Conservation (phyloP, 2,329 filamentous ascomycete genomes). For the Pyrenochaeta sp. region DNA sequence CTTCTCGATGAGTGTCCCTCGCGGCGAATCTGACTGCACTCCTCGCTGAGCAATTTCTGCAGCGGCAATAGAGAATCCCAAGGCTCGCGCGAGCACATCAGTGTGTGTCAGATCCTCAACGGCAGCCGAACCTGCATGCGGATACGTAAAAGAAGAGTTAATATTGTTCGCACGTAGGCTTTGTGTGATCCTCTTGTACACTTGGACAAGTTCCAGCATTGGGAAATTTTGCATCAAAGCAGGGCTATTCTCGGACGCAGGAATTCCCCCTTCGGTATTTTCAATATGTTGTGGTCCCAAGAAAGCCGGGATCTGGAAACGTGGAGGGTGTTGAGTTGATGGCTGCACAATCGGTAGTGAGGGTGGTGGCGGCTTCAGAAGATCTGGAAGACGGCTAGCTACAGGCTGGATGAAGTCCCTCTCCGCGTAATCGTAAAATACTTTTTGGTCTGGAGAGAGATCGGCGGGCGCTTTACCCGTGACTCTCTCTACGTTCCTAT, state of each 20-base stretch:
- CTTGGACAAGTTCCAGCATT: slow-evolving; percentile 58
- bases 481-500: slow-evolving; percentile 52
- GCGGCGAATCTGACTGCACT: slow-evolving; percentile 70
- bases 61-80: slow-evolving; percentile 86
- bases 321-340: slow-evolving; percentile 19
- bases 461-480: slow-evolving; percentile 31
- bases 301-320: slow-evolving; percentile 43
- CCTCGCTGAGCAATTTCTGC: slow-evolving; percentile 93
- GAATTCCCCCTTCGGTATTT: slow-evolving; percentile 27
- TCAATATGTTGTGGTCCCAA: slow-evolving; percentile 33
- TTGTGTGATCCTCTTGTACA: slow-evolving; percentile 64
- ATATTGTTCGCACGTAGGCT: slow-evolving; percentile 62
- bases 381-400: slow-evolving; percentile 49
- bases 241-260: slow-evolving; percentile 30
- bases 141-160: slow-evolving; percentile 55
- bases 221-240: slow-evolving; percentile 28
- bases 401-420: slow-evolving; percentile 60
- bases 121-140: slow-evolving; percentile 46
- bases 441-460: slow-evolving; percentile 52
- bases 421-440: slow-evolving; percentile 61
- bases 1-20: slow-evolving; percentile 79
- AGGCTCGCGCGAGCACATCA: slow-evolving; percentile 68
- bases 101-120: slow-evolving; percentile 59
- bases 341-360: slow-evolving; percentile 28
- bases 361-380: slow-evolving; percentile 33